Percentiles rank a stretch among this genome's conserved stretches.
Conservation (phyloP, 1,284 basidiomycete species). For the Rhizoctonia solani region DNA sequence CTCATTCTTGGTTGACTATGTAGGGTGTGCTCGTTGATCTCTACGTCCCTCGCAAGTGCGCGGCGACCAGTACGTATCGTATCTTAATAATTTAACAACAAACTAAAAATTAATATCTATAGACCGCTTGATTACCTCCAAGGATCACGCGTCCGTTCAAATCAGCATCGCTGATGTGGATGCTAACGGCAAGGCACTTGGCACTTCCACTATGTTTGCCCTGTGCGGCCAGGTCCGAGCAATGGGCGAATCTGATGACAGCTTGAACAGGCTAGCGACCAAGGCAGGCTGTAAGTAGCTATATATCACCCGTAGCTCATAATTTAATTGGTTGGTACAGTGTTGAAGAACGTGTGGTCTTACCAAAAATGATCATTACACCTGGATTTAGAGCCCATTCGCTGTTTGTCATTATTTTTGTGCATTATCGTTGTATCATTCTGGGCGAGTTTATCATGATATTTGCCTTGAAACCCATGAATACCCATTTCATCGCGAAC, state of each 20-base stretch:
- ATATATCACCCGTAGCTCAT: background rate
- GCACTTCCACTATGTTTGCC: conserved; percentile 89
- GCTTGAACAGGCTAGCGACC: conserved; percentile 94
- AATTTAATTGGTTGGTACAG: conserved; percentile 28
- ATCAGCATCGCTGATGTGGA: conserved; percentile 96
- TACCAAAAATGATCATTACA: conserved; percentile 44
- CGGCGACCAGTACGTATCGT: conserved; percentile 91
- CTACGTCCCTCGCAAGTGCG: conserved; percentile 99
- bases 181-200: conserved; percentile 84
- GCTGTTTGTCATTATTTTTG: conserved; percentile 30
- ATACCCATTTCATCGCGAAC: background rate
- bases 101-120: conserved; percentile 35
- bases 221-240: conserved; percentile 93
- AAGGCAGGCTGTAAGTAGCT: conserved; percentile 86
- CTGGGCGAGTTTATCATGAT: conserved; percentile 34
- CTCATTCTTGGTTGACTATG: background rate
- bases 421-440: conserved; percentile 31
- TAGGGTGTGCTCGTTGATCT: conserved; percentile 99
- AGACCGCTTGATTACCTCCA: conserved; percentile 97
- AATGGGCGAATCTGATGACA: conserved; percentile 96
- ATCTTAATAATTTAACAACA: conserved; percentile 44
- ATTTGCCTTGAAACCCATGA: conserved; percentile 27
- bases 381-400: background rate
- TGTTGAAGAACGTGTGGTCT: conserved; percentile 45
- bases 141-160: conserved; percentile 99